These are phyloP conservation scores for Aspergillus udagawae DNA, from an alignment of 2,329 filamentous ascomycete genomes.

Conservation along the genomic window DNA sequence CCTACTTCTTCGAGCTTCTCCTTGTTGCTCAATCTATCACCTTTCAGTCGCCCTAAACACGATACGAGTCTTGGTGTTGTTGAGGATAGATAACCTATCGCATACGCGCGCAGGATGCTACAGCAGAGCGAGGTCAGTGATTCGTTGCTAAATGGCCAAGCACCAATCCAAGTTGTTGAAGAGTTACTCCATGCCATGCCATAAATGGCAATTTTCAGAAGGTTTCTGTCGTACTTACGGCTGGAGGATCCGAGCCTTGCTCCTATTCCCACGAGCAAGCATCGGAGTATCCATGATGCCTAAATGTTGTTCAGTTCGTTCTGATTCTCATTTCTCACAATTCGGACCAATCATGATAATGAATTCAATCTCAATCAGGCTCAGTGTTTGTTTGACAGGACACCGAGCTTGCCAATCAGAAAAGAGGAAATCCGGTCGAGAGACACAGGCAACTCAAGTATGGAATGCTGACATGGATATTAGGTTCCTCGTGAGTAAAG, in stretches of 20 bases:
- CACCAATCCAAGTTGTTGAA: background rate
- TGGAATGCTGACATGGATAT: background rate
- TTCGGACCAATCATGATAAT: constrained; percentile 13
- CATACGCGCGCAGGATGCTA: constrained; percentile 45
- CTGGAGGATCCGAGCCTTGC: constrained; percentile 23
- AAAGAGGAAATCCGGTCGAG: background rate
- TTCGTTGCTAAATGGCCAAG: constrained; percentile 6
- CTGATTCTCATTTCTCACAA: constrained; percentile 13
- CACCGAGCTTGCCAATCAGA: background rate
- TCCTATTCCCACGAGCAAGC: constrained; percentile 19
- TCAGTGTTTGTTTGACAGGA: background rate
- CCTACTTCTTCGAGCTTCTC: constrained; percentile 38
- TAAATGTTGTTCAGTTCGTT: constrained; percentile 21
- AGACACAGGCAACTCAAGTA: background rate
- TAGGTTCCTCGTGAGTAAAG: background rate
- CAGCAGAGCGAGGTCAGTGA: constrained; percentile 1
- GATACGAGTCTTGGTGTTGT: constrained; percentile 44
- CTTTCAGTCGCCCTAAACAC: constrained; percentile 32
- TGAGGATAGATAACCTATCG: constrained; percentile 46
- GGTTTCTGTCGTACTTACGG: constrained; percentile 29
- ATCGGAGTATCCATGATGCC: constrained; percentile 25
- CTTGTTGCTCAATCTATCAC: constrained; percentile 26
- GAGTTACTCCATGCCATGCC: background rate
- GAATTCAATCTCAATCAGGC: background rate
- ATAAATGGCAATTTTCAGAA: background rate